Evolutionary conservation across 139 green algal genomes (phyloP), one percentile per base, ranked within the genome.

Genomic region (Picochlorum sp.): DNA sequence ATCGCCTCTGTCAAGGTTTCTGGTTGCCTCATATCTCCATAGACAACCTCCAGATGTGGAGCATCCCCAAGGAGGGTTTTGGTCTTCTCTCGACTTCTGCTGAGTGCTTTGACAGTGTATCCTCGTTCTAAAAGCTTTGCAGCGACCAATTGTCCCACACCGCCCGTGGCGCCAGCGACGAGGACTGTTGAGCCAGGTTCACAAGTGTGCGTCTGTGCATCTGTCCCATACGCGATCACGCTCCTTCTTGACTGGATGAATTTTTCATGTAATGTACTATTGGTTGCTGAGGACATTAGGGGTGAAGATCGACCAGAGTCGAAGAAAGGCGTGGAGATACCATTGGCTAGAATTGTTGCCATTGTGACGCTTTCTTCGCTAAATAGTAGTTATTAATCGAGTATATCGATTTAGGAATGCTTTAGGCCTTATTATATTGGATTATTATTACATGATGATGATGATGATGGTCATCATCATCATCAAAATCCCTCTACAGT

Each of bases 41-140:
- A 54, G 5, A 77, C 52, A 4, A 65, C 30, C 62, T 74, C 60
- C 49, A 81, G 51, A 30, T 65, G 50, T 30, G 32, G 59, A 1
- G 72, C 77, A 15, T 74, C 68, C 23, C 66, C 70, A 20, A 90
- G 82, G 18, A 94, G 60, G 59, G 78, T 34, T 5, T 64, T 49
- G 6, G 85, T 77, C 41, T 86, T 81, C 3, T 78, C 74, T 11
- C 47, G 34, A 61, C 74, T 85, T 50, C 87, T 63, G 14, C 63
- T 77, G 1, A 92, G 23, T 2, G 83, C 84, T 1, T 64, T 61
- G 15, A 94, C 87, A 11, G 72, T 77, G 69, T 83, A 94, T n/a
- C 87, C 87, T 10, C 78, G 61, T 74, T 93, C 86, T 4, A 95
- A 62, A 6, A 96, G 76, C 72, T 93, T 94, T 2, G 83, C 84